Evolutionary conservation across 2,329 filamentous ascomycete genomes (phyloP).

Genomic region (Cladophialophora yegresii): DNA sequence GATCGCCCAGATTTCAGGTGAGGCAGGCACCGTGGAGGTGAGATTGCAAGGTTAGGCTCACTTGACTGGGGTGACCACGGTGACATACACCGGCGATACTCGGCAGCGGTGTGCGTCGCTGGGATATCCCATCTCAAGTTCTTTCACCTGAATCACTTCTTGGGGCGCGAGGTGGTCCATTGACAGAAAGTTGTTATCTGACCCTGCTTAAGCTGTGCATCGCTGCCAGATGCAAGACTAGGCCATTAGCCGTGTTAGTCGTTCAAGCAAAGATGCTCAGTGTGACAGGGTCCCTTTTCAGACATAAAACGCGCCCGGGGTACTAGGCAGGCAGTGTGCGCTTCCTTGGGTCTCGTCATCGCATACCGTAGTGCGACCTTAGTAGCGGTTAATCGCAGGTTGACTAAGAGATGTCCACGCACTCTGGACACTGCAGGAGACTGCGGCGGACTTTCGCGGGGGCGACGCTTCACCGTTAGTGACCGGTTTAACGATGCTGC

Average conservation of each 20-base stretch:
- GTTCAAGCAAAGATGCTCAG: neutral
- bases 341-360: neutral
- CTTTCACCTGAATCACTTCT: neutral
- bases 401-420: neutral
- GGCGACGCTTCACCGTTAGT: slow-evolving; percentile 1
- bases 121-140: neutral
- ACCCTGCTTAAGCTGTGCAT: slow-evolving; percentile 6
- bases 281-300: neutral
- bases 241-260: neutral
- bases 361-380: neutral
- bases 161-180: neutral
- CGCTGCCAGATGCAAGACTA: slow-evolving; percentile 12
- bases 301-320: neutral
- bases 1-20: neutral
- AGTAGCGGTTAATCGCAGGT: slow-evolving; percentile 1
- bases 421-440: neutral
- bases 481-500: neutral
- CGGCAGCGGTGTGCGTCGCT: slow-evolving; percentile 6
- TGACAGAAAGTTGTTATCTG: slow-evolving; percentile 7
- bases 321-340: neutral
- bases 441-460: neutral
- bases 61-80: neutral
- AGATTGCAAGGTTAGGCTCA: neutral
- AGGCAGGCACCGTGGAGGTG: neutral
- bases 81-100: neutral